A percentile compares a stretch with the other conserved stretches of the same genome.
Conservation (phyloP, 208 protist genomes). For the Porcisia hertigi region DNA sequence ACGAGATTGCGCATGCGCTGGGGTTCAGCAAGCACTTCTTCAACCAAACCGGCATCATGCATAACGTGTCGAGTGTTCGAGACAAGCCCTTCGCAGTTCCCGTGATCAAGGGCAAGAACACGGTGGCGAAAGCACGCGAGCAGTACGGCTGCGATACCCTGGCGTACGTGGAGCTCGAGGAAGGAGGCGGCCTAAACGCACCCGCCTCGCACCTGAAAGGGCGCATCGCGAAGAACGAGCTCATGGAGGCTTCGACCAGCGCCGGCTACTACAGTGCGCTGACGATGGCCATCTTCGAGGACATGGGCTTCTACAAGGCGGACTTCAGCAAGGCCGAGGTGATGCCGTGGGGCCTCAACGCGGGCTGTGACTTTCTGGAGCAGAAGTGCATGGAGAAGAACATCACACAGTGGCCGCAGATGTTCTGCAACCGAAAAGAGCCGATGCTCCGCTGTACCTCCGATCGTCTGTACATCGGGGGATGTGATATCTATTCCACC, state of each 20-base stretch:
- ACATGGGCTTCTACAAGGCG: conserved; percentile 79
- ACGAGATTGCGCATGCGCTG: conserved; percentile 88
- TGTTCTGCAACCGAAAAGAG: no score
- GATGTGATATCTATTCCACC: no score
- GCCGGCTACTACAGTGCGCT: conserved; percentile 58
- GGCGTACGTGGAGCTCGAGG: conserved; percentile 79
- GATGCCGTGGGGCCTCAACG: conserved; percentile 72
- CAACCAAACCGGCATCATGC: conserved; percentile 4
- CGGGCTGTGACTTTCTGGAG: conserved; percentile 58
- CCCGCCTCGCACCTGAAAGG: conserved; percentile 85
- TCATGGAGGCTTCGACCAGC: conserved; percentile 57
- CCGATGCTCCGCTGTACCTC: no score
- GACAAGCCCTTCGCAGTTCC: conserved; percentile 28
- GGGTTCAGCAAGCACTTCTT: conserved; percentile 54
- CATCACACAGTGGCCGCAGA: not conserved
- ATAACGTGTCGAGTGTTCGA: conserved; percentile 19
- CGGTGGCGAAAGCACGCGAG: conserved; percentile 30
- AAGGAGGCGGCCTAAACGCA: conserved; percentile 47
- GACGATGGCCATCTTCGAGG: conserved; percentile 81
- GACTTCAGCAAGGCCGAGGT: conserved; percentile 61
- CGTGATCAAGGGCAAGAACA: conserved; percentile 36
- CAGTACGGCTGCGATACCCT: conserved; percentile 74
- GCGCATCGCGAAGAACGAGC: conserved; percentile 75
- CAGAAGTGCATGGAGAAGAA: conserved; percentile 43
- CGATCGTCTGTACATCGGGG: no score